Conservation (phyloP, 306 rosid species). For the Arachis stenosperma region DNA sequence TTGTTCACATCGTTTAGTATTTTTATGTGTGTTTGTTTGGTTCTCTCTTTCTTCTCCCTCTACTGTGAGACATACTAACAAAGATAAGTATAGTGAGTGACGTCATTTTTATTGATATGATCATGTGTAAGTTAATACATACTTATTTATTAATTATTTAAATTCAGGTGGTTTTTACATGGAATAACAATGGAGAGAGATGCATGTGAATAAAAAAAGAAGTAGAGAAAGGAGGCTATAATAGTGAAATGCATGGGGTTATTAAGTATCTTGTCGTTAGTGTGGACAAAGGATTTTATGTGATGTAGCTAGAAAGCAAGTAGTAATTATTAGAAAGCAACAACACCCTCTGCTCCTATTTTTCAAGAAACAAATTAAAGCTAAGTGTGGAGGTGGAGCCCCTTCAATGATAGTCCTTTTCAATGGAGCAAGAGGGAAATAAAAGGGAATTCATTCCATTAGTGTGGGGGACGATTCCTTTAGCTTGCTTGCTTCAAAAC, state of each 20-base stretch:
- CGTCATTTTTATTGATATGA: too few relatives aligned
- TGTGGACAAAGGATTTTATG: slow-evolving; percentile 16
- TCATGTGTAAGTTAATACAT: too few relatives aligned
- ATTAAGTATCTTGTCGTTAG: slow-evolving; percentile 37
- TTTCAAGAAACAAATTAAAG: slow-evolving; percentile 35
- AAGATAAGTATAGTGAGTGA: too few relatives aligned
- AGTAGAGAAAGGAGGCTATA: background rate
- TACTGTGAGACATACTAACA: too few relatives aligned
- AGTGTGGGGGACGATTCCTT: slow-evolving; percentile 51
- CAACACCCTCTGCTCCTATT: slow-evolving; percentile 26
- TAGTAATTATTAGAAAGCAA: slow-evolving; percentile 42
- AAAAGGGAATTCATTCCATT: too few relatives aligned
- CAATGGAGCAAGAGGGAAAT: too few relatives aligned
- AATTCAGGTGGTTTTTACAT: too few relatives aligned
- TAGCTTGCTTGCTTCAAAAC: slow-evolving; percentile 9
- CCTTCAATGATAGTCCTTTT: background rate
- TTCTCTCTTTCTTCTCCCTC: too few relatives aligned
- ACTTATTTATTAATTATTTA: too few relatives aligned
- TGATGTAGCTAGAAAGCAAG: slow-evolving; percentile 40
- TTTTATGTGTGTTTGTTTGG: too few relatives aligned
- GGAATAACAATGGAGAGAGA: too few relatives aligned
- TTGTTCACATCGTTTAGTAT: too few relatives aligned
- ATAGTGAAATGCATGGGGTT: slow-evolving; percentile 3
- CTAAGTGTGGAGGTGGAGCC: slow-evolving; percentile 37
- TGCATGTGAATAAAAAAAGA: background rate